Conservation (phyloP, 179 eudicot genomes). For the Spinacia oleracea region DNA sequence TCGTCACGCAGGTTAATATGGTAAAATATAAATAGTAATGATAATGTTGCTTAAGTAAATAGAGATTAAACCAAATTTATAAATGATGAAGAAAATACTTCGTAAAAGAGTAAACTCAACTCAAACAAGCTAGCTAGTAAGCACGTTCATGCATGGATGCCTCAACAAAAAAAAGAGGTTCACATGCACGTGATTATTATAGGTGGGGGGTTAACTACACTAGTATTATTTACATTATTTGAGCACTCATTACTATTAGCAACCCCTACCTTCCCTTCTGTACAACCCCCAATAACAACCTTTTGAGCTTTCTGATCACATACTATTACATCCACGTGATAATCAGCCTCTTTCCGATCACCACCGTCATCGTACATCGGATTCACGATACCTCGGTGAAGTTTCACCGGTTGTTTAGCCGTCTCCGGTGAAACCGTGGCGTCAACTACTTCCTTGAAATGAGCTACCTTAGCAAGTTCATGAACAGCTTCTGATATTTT, state of each 20-base stretch:
- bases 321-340: slow-evolving; percentile 29
- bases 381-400: slow-evolving; percentile 44
- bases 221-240: slow-evolving; percentile 20
- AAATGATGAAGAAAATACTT: no score
- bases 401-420: slow-evolving; percentile 5
- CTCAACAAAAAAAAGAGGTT: slow-evolving; percentile 15
- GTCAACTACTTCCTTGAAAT: slow-evolving; percentile 29
- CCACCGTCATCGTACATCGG: slow-evolving; percentile 37
- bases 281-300: slow-evolving; percentile 29
- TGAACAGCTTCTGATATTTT: slow-evolving; percentile 36
- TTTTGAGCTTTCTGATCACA: slow-evolving; percentile 7
- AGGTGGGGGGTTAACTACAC: slow-evolving; percentile 12
- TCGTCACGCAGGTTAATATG: no score
- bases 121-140: background rate
- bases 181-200: slow-evolving; percentile 16
- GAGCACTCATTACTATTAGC: slow-evolving; percentile 15
- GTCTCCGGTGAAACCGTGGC: slow-evolving; percentile 28
- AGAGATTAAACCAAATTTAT: no score
- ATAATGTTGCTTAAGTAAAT: no score
- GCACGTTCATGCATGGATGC: background rate
- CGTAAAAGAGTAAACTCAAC: background rate
- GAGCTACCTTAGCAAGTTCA: slow-evolving; percentile 48
- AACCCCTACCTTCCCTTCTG: slow-evolving; percentile 17
- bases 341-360: slow-evolving; percentile 12
- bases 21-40: background rate